These are phyloP conservation scores for Paecilomyces sp. DNA, from an alignment of 2,329 filamentous ascomycete species.

Conservation along the genomic window DNA sequence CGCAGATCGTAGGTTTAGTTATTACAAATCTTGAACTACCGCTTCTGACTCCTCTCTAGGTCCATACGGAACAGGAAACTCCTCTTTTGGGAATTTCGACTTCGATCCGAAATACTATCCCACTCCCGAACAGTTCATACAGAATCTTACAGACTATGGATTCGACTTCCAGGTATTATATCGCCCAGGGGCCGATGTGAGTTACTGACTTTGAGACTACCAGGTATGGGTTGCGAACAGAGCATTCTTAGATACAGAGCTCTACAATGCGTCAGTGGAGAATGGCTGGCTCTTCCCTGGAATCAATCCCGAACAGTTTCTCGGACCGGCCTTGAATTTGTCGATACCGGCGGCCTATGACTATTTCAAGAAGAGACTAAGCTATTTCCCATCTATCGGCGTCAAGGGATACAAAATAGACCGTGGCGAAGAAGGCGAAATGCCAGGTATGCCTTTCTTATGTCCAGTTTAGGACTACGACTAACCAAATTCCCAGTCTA, in stretches of 20 bases:
- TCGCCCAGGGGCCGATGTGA: no score
- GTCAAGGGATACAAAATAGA: constrained; percentile 34
- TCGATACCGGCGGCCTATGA: constrained; percentile 28
- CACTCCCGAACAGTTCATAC: neutral
- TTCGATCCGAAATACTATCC: neutral
- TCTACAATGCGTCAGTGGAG: constrained; percentile 21
- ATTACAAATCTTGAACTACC: neutral
- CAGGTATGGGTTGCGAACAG: constrained; percentile 28
- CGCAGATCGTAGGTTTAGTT: neutral
- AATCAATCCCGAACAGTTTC: constrained; percentile 17
- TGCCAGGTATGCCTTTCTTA: constrained; percentile 18
- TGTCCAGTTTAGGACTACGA: neutral
- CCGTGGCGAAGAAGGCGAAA: constrained; percentile 32
- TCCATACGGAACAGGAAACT: neutral
- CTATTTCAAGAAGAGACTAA: constrained; percentile 24
- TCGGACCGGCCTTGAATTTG: constrained; percentile 28
- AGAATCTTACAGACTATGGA: constrained; percentile 10
- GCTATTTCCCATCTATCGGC: constrained; percentile 24
- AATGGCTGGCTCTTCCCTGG: constrained; percentile 26
- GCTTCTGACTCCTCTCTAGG: neutral
- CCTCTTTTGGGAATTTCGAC: neutral
- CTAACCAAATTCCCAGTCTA: constrained; percentile 6
- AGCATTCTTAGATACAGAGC: constrained; percentile 22
- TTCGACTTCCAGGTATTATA: constrained; percentile 25
- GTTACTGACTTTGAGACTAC: neutral